Base-by-base conservation (phyloP, 176 grass and related monocot genomes). In the Juncus effusus region DNA sequence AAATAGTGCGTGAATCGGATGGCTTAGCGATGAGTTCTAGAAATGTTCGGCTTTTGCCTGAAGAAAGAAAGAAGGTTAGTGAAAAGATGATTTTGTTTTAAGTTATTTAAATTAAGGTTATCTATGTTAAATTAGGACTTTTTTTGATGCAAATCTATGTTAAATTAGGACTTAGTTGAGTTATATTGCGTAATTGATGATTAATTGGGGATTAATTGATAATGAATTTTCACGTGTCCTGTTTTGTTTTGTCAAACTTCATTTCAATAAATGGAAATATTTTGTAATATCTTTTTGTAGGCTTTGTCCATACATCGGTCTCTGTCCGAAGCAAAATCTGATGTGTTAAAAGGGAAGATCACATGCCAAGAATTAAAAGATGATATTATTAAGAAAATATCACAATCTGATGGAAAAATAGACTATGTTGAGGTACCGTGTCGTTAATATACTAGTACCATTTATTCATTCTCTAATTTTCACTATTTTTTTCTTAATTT, bases 1-100 rank as follows among this genome's bases (percentile, higher is more conserved):
- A 92, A 73, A 93, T 93, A 76, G 65, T 97, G 64, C 80, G 88
- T 44, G 94, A 92, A 86, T 68, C 72, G 72, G 94, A 97, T 80
- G 88, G 94, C 57, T 85, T 92, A 78, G 88, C 94, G 13, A 92
- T 97, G 94, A 92, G 88, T 81, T 97, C 94, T 36, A 78, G 94
- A 8, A 97, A 97, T 76, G 94, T 92, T 78, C 80, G 15, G 60
- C 80, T 97, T 12, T 87, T 68, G 2, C 13, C 3, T 13, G 51
- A 74, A 62, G 72, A 97, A 55, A 81, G 85, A 62, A 74, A 89
- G 40, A 87, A 92, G 88, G 93, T 97, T 40, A 41, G 68, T 68
- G 14, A 66, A 60, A 70, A 56, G 53, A 40, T 47, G 44, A 16
- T 7, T 16, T 40, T 52, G 47, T 53, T 59, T 61, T 6, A 5